Evolutionary conservation across 352 stramenopile species (phyloP), one percentile per base, ranked within the genome.

Genomic region (Phytopythium aichiense): DNA sequence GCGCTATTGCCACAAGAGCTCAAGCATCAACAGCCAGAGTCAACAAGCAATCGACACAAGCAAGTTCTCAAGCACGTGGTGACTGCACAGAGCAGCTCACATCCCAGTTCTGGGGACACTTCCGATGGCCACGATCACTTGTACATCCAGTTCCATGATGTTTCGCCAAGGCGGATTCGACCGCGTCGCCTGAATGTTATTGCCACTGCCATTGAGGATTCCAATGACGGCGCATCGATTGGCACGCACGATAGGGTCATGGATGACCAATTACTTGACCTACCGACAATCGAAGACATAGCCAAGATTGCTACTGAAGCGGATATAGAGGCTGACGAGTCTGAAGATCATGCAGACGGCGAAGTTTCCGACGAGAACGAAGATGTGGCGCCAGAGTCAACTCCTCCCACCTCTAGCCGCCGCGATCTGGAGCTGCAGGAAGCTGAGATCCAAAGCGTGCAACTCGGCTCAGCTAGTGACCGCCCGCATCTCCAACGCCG

Each of bases 81-180:
- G 9, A 13, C 4, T 13, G 18, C 49, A 22, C 13, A 12, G 20
- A 55, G 7, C 7, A 7, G 2, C n/a, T 13, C 6, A 1, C 7
- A 38, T 0, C 28, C 25, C 22, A n/a, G 2, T 15, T 9, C 43
- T 5, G 43, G 7, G 4, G n/a, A 5, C 18, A 1, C 43, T 50
- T n/a, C 48, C 18, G 13, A 22, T 2, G 23, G 31, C 25, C 48
- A 16, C 12, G 52, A 12, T 15, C 23, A 63, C 16, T 58, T 77
- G 37, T 87, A 87, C 54, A 71, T 91, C 33, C 81, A 89, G 48
- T 91, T 91, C 50, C 81, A 80, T 1, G 62, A 80, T 22, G 58
- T 87, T 1, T 22, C 63, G 13, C 79, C 81, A 0, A 66, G 72
- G 7, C 64, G 66, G 2, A 73, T 66, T 20, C 66, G 64, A 1